A percentile compares a stretch with the other conserved stretches of the same genome.
These are phyloP conservation scores for Xerocomus subilludens DNA, from an alignment of 1,284 basidiomycete species.

Conservation along the genomic window DNA sequence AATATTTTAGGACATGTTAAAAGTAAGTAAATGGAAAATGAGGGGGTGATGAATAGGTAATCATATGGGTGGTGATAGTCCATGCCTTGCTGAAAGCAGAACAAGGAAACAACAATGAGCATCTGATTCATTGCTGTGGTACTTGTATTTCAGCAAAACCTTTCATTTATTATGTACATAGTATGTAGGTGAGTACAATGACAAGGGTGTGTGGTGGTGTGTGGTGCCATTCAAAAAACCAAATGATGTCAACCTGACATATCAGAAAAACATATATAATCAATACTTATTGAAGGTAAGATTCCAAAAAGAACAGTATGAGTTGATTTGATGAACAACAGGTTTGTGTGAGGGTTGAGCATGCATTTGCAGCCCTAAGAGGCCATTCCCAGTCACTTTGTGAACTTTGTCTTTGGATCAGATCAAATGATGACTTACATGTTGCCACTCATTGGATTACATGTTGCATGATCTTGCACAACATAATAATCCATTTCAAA, in stretches of 20 bases:
- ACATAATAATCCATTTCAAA: background rate
- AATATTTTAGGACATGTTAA: too few relatives aligned
- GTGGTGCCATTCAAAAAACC: conserved; percentile 1
- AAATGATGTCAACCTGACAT: background rate
- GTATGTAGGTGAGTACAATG: too few relatives aligned
- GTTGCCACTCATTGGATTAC: background rate
- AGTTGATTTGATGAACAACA: background rate
- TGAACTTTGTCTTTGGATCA: background rate
- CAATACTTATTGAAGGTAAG: background rate
- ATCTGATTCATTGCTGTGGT: too few relatives aligned
- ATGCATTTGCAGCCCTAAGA: background rate
- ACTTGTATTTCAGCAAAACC: too few relatives aligned
- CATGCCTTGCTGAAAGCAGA: too few relatives aligned
- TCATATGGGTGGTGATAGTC: too few relatives aligned
- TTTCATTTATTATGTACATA: too few relatives aligned
- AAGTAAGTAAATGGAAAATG: too few relatives aligned
- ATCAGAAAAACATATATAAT: conserved; percentile 1
- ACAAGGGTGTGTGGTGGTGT: background rate
- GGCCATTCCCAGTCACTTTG: background rate
- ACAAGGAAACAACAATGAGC: too few relatives aligned
- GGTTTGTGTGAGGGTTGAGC: background rate
- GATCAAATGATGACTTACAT: background rate
- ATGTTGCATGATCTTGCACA: too few relatives aligned
- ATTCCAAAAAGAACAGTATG: background rate
- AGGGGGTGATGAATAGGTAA: too few relatives aligned